Evolutionary conservation across 345 rosid genomes (phyloP).

Genomic region (Euphorbia lathyris): DNA sequence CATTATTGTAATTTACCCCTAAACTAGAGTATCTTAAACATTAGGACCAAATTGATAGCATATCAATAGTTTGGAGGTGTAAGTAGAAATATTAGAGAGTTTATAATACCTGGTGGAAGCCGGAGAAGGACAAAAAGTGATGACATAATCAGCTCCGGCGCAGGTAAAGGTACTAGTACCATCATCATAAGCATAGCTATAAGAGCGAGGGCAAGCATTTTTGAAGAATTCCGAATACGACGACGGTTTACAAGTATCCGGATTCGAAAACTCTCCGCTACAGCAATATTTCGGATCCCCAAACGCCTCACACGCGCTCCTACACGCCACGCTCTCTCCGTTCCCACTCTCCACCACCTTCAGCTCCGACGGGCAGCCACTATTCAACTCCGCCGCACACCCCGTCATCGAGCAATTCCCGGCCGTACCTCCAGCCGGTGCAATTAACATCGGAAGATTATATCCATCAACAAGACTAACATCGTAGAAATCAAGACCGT

Average conservation of each 20-base stretch:
- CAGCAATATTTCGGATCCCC: conserved; percentile 50
- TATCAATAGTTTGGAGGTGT: no score
- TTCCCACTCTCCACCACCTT: conserved; percentile 21
- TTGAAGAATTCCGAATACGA: conserved; percentile 46
- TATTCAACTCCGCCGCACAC: conserved; percentile 38
- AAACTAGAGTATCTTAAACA: no score
- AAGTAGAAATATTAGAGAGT: no score
- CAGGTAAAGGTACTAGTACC: conserved; percentile 53
- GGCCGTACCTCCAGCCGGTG: conserved; percentile 34
- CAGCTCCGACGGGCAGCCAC: conserved; percentile 43
- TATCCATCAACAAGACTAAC: conserved; percentile 79
- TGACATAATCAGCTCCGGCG: conserved; percentile 35
- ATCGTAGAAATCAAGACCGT: conserved; percentile 67
- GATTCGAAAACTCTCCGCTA: conserved; percentile 40
- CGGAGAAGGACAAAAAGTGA: conserved; percentile 46
- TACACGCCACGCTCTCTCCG: conserved; percentile 40
- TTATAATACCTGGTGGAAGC: conserved; percentile 26
- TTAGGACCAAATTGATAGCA: no score
- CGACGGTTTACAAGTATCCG: conserved; percentile 41
- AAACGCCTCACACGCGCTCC: conserved; percentile 50
- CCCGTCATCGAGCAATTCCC: conserved; percentile 42
- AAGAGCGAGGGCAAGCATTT: conserved; percentile 45
- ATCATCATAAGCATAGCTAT: conserved; percentile 56
- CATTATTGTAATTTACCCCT: no score
- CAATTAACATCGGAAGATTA: conserved; percentile 54